These are phyloP conservation scores for Talaromyces sp. DNA, from an alignment of 2,329 filamentous ascomycete species.

Conservation along the genomic window DNA sequence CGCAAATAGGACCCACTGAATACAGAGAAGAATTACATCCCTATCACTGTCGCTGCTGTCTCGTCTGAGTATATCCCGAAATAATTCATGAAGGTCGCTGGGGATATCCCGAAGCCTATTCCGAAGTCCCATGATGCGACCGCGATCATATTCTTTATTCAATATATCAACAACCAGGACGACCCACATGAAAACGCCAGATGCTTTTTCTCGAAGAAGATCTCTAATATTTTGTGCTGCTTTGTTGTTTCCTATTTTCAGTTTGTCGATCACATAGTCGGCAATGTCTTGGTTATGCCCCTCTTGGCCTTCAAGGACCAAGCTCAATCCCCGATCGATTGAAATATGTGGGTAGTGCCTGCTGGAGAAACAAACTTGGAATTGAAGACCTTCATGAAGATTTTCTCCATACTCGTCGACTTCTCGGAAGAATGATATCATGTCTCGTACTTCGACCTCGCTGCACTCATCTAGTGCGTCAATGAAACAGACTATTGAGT, in stretches of 20 bases:
- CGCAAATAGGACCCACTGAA: conserved; percentile 21
- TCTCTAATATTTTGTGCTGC: not conserved
- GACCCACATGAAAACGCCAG: conserved; percentile 48
- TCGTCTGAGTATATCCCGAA: conserved; percentile 20
- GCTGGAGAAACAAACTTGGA: conserved; percentile 42
- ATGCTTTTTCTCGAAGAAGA: conserved; percentile 39
- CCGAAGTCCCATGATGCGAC: conserved; percentile 23
- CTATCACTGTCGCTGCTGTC: conserved; percentile 3
- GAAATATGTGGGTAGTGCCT: conserved; percentile 45
- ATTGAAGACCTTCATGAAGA: conserved; percentile 15
- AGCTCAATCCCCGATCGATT: conserved; percentile 28
- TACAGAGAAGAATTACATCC: conserved; percentile 3
- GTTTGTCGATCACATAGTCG: not conserved
- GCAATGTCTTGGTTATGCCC: conserved; percentile 36
- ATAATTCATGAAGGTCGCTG: conserved; percentile 15
- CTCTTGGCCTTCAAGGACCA: conserved; percentile 40
- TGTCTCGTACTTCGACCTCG: conserved; percentile 36
- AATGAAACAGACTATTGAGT: conserved; percentile 35
- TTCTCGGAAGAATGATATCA: conserved; percentile 38
- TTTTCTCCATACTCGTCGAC: conserved; percentile 23
- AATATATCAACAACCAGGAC: conserved; percentile 47
- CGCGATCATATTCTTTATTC: conserved; percentile 39
- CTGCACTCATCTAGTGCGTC: conserved; percentile 50
- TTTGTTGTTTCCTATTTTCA: not conserved
- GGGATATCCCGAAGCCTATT: conserved; percentile 38